Percentiles rank a stretch among this genome's conserved stretches.
Evolutionary conservation across 768 basidiomycete genomes (phyloP).

Genomic region (Paxillus rubicundulus): DNA sequence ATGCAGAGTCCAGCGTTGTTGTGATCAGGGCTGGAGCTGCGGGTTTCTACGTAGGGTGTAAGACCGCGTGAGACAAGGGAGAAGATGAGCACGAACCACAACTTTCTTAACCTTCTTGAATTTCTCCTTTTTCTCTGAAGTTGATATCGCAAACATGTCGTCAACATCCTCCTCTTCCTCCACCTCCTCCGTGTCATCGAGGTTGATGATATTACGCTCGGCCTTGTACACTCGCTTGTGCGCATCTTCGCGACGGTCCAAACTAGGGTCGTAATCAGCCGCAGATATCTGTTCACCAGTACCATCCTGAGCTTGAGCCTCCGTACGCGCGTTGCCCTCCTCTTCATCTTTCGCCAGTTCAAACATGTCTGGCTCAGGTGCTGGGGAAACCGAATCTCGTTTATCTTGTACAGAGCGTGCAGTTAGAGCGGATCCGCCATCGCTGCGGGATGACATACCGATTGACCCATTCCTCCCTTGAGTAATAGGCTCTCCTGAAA

Average conservation of each 20-base stretch:
- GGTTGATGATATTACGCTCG: slow-evolving; percentile 38
- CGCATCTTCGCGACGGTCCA: slow-evolving; percentile 84
- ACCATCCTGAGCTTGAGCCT: slow-evolving; percentile 44
- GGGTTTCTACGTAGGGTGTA: slow-evolving; percentile 37
- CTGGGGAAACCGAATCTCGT: slow-evolving; percentile 54
- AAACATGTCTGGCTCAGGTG: slow-evolving; percentile 59
- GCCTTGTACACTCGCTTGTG: slow-evolving; percentile 56
- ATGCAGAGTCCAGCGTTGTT: slow-evolving; percentile 82
- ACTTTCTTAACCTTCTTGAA: slow-evolving; percentile 58
- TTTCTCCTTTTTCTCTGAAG: slow-evolving; percentile 48
- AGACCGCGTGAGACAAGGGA: neutral
- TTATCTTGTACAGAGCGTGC: slow-evolving; percentile 35
- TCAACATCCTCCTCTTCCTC: slow-evolving; percentile 77
- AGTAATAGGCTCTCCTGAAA: slow-evolving; percentile 8
- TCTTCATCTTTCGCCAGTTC: slow-evolving; percentile 66
- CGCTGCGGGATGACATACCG: slow-evolving; percentile 13
- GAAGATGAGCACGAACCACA: slow-evolving; percentile 37
- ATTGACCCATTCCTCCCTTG: slow-evolving; percentile 19
- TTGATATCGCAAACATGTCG: slow-evolving; percentile 87
- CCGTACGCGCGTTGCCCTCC: slow-evolving; percentile 44
- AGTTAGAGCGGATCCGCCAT: neutral
- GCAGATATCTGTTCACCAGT: slow-evolving; percentile 75
- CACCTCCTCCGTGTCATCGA: slow-evolving; percentile 44
- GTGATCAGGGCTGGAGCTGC: slow-evolving; percentile 64
- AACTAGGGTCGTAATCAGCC: slow-evolving; percentile 86